These are phyloP conservation scores for Candolleomyces eurysporus DNA, from an alignment of 768 basidiomycete genomes.

Conservation along the genomic window DNA sequence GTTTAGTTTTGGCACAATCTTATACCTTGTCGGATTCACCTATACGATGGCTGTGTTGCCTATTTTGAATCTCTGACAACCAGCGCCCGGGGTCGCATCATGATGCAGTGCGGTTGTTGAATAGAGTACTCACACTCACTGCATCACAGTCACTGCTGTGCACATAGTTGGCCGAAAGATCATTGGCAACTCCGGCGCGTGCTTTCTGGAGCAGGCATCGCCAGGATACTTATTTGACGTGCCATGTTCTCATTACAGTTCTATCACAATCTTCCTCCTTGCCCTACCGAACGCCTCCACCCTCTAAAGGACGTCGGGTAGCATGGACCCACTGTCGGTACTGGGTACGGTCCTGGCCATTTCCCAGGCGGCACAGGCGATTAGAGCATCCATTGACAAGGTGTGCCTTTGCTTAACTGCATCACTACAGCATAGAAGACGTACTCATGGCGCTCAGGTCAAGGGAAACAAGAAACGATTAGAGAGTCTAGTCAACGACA, in stretches of 20 bases:
- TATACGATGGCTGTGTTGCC: too few relatives aligned
- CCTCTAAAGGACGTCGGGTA: neutral
- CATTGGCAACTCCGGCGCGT: too few relatives aligned
- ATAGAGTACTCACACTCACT: too few relatives aligned
- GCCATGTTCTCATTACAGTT: too few relatives aligned
- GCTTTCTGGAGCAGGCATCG: too few relatives aligned
- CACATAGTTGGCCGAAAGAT: too few relatives aligned
- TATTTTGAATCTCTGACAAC: too few relatives aligned
- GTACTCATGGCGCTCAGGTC: neutral
- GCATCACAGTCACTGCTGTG: too few relatives aligned
- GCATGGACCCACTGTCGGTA: neutral
- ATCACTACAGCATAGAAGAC: neutral
- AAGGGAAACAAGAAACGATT: neutral
- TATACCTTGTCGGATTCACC: neutral
- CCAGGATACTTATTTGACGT: too few relatives aligned
- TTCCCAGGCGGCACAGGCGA: neutral
- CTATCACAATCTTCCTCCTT: neutral
- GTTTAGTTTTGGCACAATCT: neutral
- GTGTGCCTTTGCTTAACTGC: neutral
- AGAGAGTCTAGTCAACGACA: neutral
- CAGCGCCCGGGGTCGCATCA: too few relatives aligned
- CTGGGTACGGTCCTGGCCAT: neutral
- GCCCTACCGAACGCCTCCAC: neutral
- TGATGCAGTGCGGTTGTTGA: too few relatives aligned
- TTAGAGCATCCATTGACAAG: neutral